Base-by-base conservation (phyloP, 305 asterid genomes). In the Monarda citriodora region DNA sequence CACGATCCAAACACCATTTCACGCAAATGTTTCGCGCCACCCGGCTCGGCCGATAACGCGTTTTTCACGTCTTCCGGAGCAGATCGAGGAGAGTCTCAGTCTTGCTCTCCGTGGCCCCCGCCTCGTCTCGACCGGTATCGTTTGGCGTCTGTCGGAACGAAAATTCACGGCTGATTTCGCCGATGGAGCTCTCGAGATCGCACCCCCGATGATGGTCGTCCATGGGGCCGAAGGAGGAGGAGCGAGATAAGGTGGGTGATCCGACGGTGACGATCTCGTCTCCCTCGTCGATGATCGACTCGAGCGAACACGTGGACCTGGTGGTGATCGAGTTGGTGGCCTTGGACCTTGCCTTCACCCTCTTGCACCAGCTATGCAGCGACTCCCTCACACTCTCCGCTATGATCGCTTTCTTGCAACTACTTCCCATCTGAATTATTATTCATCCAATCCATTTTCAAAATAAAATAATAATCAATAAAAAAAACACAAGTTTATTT, bases 341-440 rank as follows among this genome's bases (percentile, higher is more conserved):
- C 74, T 72, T 93, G 13, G 96, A 85, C 66, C 84, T 79, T 38
- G 70, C 83, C 73, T 85, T 89, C 62, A 85, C 98, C 63, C 99
- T 80, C 85, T 85, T 93, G 37, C 97, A 89, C 99, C 97, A 93
- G 71, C 92, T 85, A 65, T 93, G 96, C n/a, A 93, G 71, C 0
- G 96, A 93, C 1, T 83, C 88, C 9, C 97, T 75, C 22, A 89
- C 97, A 41, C 94, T 93, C 64, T 93, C 99, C 6, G 97, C 97
- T 1, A 93, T 80, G 72, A 93, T 56, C 5, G 99, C 97, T 74
- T 89, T 93, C 78, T 80, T 91, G 71, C 80, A 79, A 16, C 87
- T 88, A 5, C 96, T 80, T 36, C 99, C 97, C 99, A 87, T 89
- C 97, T 52, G 26, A 23, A 6, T n/a, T 45, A 13, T 23, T 23